phyloP scores from a whole-genome alignment of 805 yeast genomes.

The Lipomyces yamadae region DNA sequence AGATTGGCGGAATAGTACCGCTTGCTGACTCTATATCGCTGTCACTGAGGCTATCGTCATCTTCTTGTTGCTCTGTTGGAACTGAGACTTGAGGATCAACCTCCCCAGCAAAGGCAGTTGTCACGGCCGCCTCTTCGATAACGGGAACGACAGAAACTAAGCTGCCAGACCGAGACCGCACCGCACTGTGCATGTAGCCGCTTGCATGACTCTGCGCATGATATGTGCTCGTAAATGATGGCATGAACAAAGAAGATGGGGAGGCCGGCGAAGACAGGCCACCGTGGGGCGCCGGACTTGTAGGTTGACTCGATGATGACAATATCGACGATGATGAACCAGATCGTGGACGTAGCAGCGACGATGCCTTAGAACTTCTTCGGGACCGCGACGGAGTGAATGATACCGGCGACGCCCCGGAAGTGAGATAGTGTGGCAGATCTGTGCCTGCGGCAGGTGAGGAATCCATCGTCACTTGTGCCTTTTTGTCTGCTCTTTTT shows the following conservation, averaged over 20 bases:
- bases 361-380: constrained; percentile 17
- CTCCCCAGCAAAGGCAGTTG: neutral
- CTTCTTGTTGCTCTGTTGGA: neutral
- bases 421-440: neutral
- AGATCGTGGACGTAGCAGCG: constrained; percentile 15
- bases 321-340: constrained; percentile 22
- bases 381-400: neutral
- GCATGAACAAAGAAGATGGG: constrained; percentile 13
- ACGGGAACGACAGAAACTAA: constrained; percentile 1
- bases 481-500: neutral
- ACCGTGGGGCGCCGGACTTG: constrained; percentile 12
- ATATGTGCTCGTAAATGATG: constrained; percentile 27
- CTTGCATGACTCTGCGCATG: neutral
- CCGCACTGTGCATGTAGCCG: neutral
- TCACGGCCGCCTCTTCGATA: constrained; percentile 6
- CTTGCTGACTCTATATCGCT: constrained; percentile 5
- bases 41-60: constrained; percentile 8
- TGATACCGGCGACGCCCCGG: neutral
- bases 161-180: constrained; percentile 10
- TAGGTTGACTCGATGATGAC: constrained; percentile 15
- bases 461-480: constrained; percentile 10
- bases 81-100: too few relatives aligned
- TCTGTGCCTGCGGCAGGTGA: constrained; percentile 2
- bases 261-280: constrained; percentile 7
- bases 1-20: neutral